A percentile compares a stretch with the other conserved stretches of the same genome.
phyloP scores from a whole-genome alignment of 2,329 filamentous ascomycete genomes.

The Xylaria sp. region DNA sequence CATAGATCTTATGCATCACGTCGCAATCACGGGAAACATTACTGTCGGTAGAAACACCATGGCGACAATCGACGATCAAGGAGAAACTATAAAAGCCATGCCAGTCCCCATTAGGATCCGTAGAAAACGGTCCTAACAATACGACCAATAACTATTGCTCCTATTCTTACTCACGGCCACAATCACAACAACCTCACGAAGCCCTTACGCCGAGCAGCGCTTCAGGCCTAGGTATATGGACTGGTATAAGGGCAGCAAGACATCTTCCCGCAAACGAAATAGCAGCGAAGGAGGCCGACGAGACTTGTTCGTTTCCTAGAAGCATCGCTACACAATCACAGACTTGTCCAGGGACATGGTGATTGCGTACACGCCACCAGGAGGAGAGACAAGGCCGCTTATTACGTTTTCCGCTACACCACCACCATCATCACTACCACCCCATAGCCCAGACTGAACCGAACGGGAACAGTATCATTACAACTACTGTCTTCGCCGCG shows the following conservation, averaged over 20 bases:
- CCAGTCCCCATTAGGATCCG: neutral
- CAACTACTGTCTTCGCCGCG: neutral
- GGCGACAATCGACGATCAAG: neutral
- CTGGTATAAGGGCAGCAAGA: neutral
- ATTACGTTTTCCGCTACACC: neutral
- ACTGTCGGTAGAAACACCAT: neutral
- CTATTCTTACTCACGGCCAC: neutral
- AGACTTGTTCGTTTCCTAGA: neutral
- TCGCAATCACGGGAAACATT: no score
- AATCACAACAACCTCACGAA: neutral
- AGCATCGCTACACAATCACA: neutral
- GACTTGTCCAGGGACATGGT: neutral
- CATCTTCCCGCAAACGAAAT: neutral
- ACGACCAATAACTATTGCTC: neutral
- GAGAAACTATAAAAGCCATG: neutral
- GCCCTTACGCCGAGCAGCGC: neutral
- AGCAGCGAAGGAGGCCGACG: neutral
- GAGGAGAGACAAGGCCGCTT: neutral
- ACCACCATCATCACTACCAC: neutral
- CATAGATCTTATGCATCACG: neutral
- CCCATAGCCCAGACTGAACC: neutral
- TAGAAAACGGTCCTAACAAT: neutral
- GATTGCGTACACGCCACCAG: neutral
- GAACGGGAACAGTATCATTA: neutral
- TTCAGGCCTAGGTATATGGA: neutral